Conservation (phyloP, 1,139 yeast species). For the Debaryomyces nepalensis region DNA sequence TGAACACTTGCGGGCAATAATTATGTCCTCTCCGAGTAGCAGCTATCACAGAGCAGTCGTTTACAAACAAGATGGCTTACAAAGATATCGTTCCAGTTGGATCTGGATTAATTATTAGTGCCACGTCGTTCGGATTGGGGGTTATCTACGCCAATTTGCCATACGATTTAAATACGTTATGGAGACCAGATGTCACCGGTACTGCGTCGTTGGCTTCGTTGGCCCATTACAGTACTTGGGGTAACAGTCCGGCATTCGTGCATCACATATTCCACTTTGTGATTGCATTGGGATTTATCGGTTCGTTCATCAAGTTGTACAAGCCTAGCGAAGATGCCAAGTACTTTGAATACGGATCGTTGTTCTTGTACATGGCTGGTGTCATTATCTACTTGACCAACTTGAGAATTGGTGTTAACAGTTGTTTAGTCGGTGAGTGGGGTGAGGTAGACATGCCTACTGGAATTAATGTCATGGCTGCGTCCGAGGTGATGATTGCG, state of each 20-base stretch:
- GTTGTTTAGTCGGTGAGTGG: conserved; percentile 78
- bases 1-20: conserved; percentile 5
- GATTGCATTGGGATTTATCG: conserved; percentile 66
- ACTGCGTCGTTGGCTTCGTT: conserved; percentile 64
- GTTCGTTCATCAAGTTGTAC: conserved; percentile 77
- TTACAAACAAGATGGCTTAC: conserved; percentile 31
- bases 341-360: conserved; percentile 87
- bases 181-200: conserved; percentile 56
- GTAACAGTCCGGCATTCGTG: conserved; percentile 60
- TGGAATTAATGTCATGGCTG: conserved; percentile 91
- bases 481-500: conserved; percentile 79
- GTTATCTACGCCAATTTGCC: conserved; percentile 78
- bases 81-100: conserved; percentile 57
- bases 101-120: conserved; percentile 46
- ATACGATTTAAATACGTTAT: conserved; percentile 79
- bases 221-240: conserved; percentile 76
- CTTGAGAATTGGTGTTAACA: conserved; percentile 76
- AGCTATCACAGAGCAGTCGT: too few relatives aligned
- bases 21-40: too few relatives aligned
- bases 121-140: conserved; percentile 80
- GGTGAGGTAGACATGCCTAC: conserved; percentile 89
- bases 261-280: conserved; percentile 66
- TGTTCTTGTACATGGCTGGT: conserved; percentile 71
- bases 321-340: conserved; percentile 84
- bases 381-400: conserved; percentile 84